Evolutionary conservation across 2,329 filamentous ascomycete species (phyloP).

Genomic region (Raffaelea albimanens): DNA sequence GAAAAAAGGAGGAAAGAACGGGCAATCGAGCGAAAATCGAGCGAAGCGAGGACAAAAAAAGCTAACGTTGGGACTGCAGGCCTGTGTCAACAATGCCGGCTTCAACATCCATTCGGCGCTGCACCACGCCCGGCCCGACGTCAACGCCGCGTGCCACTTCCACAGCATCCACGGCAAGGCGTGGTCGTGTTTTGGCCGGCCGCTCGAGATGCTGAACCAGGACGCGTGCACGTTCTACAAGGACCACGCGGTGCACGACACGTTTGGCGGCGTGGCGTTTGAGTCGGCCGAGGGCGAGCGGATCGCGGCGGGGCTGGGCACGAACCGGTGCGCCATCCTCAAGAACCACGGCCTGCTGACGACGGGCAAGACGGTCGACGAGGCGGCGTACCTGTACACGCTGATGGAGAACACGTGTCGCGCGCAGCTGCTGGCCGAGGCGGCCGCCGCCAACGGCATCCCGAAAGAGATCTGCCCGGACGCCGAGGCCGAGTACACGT

Average conservation of each 20-base stretch:
- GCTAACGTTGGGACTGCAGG: slow-evolving; percentile 25
- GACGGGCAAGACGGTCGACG: slow-evolving; percentile 60
- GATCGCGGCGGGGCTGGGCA: slow-evolving; percentile 53
- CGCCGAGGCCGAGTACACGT: neutral
- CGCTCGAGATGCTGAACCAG: slow-evolving; percentile 60
- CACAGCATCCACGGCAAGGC: slow-evolving; percentile 57
- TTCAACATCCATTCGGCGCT: slow-evolving; percentile 62
- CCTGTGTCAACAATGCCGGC: slow-evolving; percentile 56
- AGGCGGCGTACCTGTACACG: slow-evolving; percentile 62
- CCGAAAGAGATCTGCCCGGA: neutral
- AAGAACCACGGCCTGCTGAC: slow-evolving; percentile 66
- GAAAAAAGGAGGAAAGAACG: too few species aligned
- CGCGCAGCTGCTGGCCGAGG: slow-evolving; percentile 43
- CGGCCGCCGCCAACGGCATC: neutral
- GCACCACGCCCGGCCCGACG: slow-evolving; percentile 54
- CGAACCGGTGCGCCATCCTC: slow-evolving; percentile 52
- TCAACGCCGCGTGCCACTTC: slow-evolving; percentile 58
- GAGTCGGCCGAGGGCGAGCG: slow-evolving; percentile 52
- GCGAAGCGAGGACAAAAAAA: neutral
- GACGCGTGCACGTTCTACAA: slow-evolving; percentile 55
- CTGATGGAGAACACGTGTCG: slow-evolving; percentile 58
- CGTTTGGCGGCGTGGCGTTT: slow-evolving; percentile 41
- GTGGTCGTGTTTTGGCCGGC: slow-evolving; percentile 53
- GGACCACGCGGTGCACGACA: slow-evolving; percentile 57
- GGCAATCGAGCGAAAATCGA: too few species aligned